Base-by-base conservation (phyloP, 192 early-diverging fungal species). In the Rhizoclosmatium globosum region DNA sequence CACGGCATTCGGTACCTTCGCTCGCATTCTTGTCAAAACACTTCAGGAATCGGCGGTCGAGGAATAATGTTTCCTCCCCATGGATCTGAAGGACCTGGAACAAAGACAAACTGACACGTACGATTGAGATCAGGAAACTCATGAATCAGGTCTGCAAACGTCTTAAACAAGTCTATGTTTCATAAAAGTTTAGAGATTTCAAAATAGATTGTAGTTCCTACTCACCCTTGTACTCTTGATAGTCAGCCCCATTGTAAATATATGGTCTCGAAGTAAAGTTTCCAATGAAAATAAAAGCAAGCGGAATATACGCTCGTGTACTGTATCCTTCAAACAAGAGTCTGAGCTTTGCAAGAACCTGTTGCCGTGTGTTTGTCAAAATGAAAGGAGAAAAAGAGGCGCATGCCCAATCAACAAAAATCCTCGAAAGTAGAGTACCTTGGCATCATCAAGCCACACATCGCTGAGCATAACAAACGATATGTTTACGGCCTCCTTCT, bases 81-180 rank as follows among this genome's bases (percentile, higher is more conserved):
- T 11, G 95, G 95, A 71, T 98, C 97, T 77, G 92, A 89, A 17
- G 89, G 85, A 2, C 97, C 97, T 13, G 97, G 97, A 0, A 98
- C 92, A 86, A 98, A 94, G 3, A 98, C 87, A 83, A 97, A 96
- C 13, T 92, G 89, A n/a, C 87, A 84, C 57, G 81, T 76, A 3
- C 84, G 78, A 13, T 89, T 85, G 64, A 95, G 71, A 2, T 70
- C 79, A 0, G 86, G 89, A 73, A 90, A 95, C 48, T 91, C 87
- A 23, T 89, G 82, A 42, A 95, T 86, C 19, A 94, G 64, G 64
- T 91, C 91, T 41, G 89, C 92, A 19, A 95, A 79, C n/a, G 79
- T 74, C 41, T 89, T 86, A 64, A 83, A 88, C 68, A 81, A 59
- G 46, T 84, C 83, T 81, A 31, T 44, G 76, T 45, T n/a, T 41